phyloP scores from a whole-genome alignment of 768 basidiomycete genomes.

The Tulasnella sp. region DNA sequence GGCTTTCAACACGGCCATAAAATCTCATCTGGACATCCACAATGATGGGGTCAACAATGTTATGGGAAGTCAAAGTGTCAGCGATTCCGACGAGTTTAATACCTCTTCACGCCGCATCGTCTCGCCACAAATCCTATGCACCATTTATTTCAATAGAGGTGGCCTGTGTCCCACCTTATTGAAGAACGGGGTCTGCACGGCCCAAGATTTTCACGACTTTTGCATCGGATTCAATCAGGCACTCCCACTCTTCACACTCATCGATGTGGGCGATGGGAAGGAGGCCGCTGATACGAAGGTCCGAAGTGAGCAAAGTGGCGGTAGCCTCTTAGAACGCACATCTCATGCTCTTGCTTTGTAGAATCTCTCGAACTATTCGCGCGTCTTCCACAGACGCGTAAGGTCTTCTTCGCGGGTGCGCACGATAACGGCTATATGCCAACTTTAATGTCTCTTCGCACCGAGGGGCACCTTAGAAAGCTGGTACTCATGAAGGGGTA shows the following conservation, averaged over 20 bases:
- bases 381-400: constrained; percentile 8
- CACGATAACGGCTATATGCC: constrained; percentile 11
- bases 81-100: no score
- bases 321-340: background rate
- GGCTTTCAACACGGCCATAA: background rate
- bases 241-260: constrained; percentile 3
- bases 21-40: background rate
- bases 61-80: no score
- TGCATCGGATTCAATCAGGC: constrained; percentile 14
- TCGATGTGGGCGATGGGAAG: constrained; percentile 13
- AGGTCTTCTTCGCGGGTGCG: constrained; percentile 13
- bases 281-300: constrained; percentile 15
- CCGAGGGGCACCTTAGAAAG: constrained; percentile 11
- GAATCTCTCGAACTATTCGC: constrained; percentile 8
- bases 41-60: no score
- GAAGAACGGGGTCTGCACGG: background rate
- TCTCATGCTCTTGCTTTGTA: background rate
- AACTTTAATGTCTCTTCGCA: background rate
- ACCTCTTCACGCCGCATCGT: background rate
- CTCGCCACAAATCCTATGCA: background rate
- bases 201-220: constrained; percentile 3
- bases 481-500: constrained; percentile 2
- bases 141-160: constrained; percentile 2
- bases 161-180: background rate
- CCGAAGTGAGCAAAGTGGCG: background rate